Evolutionary conservation across 441 rosid genomes (phyloP).

Genomic region (California macrophylla): DNA sequence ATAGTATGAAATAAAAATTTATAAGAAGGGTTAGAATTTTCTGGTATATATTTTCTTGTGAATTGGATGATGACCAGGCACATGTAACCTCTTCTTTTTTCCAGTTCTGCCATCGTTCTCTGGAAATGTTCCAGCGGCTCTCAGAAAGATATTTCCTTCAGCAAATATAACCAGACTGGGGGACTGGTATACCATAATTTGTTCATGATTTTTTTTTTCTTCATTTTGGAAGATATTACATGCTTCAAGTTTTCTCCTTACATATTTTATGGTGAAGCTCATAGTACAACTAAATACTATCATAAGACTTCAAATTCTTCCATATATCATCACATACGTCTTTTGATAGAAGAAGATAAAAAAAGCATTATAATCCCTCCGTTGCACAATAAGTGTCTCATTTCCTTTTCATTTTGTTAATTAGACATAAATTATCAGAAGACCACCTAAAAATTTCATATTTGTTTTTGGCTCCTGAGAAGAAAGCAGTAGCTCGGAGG

Average conservation of each 20-base stretch:
- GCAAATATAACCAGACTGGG: constrained; percentile 88
- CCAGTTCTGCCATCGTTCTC: constrained; percentile 95
- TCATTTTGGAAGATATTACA: not conserved
- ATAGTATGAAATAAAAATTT: not conserved
- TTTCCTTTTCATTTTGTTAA: not conserved
- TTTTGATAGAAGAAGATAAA: not conserved
- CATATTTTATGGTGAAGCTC: not conserved
- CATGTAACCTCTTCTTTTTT: constrained; percentile 18
- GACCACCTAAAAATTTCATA: not conserved
- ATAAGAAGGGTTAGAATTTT: not conserved
- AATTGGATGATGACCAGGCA: constrained; percentile 5
- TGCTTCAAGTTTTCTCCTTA: not conserved
- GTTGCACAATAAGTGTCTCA: not conserved
- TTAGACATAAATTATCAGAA: not conserved
- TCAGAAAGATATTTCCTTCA: constrained; percentile 55
- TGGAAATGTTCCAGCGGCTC: constrained; percentile 91
- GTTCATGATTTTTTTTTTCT: not conserved
- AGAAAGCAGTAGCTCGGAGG: not conserved
- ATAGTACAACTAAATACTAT: not conserved
- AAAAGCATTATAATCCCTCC: not conserved
- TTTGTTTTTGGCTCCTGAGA: not conserved
- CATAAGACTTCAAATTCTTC: not conserved
- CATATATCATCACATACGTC: not conserved
- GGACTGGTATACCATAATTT: constrained; percentile 54
- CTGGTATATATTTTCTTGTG: not conserved